Evolutionary conservation across 2,329 filamentous ascomycete species (phyloP), one percentile per base, ranked within the genome.

Genomic region (Aspergillus amoenus): DNA sequence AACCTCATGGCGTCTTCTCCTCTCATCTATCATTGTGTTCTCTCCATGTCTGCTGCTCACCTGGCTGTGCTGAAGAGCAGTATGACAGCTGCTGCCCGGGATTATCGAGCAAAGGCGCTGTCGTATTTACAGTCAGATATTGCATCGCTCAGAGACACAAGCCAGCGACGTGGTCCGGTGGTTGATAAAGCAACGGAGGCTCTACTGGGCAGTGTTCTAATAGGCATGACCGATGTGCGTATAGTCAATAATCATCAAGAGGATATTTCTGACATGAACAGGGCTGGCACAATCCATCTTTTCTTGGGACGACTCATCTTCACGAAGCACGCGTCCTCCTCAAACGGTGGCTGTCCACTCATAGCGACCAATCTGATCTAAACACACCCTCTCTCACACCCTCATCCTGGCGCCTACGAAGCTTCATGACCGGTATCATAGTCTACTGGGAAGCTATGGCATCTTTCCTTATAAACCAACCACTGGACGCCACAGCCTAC

Each of bases 31-130:
- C 43, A 57, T 39, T 53, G 49, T 17, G 49, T 57, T 12, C 27
- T 57, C 4, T 53, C 55, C 34, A 57, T 57, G 55, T 57, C 55
- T 3, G 55, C 55, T 7, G 55, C 55, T 13, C 55, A 57, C 27
- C 27, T 30, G 9, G 27, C 27, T 11, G 27, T 11, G 27, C 27
- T 30, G 27, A 32, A 47, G 15, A 32, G 40, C 9, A 42, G 6
- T 18, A 42, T 42, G 8, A 18, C 2, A 12, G 2, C 40, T 18
- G 5, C 40, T 12, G 40, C 40, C n/a, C 9, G 17, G 3, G 17
- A 17, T 12, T 21, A 42, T 18, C 40, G 40, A 21, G 1, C 44
- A 8, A 30, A 47, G 5, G 44, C 44, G 2, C 6, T 32, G n/a
- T 9, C 44, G 12, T 22, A 2, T 8, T 11, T 30, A 30, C 27